Base-by-base conservation (phyloP, 208 protist species). In the Trichomonas tenax region DNA sequence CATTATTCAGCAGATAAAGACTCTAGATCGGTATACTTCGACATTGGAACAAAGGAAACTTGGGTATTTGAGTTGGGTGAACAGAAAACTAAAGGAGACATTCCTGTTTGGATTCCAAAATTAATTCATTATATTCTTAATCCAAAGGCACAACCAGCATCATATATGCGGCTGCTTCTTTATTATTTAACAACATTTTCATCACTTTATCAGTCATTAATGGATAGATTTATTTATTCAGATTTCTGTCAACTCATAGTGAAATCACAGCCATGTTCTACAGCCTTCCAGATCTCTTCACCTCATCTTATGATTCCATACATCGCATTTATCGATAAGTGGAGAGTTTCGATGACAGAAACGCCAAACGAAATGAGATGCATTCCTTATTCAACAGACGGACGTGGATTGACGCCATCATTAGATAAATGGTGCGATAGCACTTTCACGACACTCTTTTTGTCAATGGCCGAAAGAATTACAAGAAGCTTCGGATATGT, bases 1-100 rank as follows among this genome's bases (percentile, higher is more conserved):
- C 86, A 93, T 93, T 93, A 93, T 51, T 93, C 86, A 1, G 86
- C 86, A 3, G 34, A 93, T 93, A 51, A 93, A 93, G 44, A 93
- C 31, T n/a, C 26, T 36, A 48, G 44, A 93, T 93, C 86, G 2
- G 44, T 93, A 17, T 51, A 93, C 36, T 51, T 93, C 44, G 40
- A 93, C 31, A 51, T 93, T 17, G 86, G 86, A 0, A 51, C 15
- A 34, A 23, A 26, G n/a, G 86, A 93, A 34, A 93, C 86, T 11
- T 93, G 86, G 86, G 44, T 93, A 17, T 93, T 93, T 26, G 86
- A 93, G 17, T 26, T 93, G 3, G 86, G 86, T 17, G 44, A 4
- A 51, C 4, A 51, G 46, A 93, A 93, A 51, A 40, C 21, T 11
- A n/a, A 41, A 11, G 34, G 34, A 41, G 17, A 48, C n/a, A 44